Evolutionary conservation across 192 early-diverging fungal genomes (phyloP).

Genomic region (Funneliformis geosporum): DNA sequence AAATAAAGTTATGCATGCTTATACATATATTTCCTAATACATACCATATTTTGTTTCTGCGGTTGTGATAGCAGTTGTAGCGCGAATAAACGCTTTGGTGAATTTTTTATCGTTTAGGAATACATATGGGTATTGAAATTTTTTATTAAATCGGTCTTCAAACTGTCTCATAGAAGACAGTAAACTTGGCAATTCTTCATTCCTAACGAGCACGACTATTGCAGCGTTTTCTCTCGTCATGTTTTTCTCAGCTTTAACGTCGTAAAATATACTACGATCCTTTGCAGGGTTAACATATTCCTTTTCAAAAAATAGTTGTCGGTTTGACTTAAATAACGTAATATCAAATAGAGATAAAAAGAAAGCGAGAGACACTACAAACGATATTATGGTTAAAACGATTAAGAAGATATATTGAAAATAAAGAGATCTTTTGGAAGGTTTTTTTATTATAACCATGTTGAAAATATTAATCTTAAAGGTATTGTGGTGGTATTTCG

Average conservation of each 20-base stretch:
- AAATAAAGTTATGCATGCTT: not conserved
- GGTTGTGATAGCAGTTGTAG: conserved; percentile 43
- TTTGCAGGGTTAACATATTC: not conserved
- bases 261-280: not conserved
- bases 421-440: too few relatives aligned
- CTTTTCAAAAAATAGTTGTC: conserved; percentile 12
- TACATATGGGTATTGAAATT: conserved; percentile 80
- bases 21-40: not conserved
- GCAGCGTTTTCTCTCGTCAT: conserved; percentile 54
- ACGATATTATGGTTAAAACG: too few relatives aligned
- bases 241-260: not conserved
- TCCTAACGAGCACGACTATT: conserved; percentile 74
- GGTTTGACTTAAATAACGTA: not conserved
- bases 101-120: conserved; percentile 82
- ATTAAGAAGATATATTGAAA: too few relatives aligned
- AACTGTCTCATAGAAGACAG: conserved; percentile 66
- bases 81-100: conserved; percentile 65
- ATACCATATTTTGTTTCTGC: conserved; percentile 27
- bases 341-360: conserved; percentile 3
- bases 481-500: too few relatives aligned
- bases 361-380: not conserved
- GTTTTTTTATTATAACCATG: too few relatives aligned
- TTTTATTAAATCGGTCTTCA: conserved; percentile 72
- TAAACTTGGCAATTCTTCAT: conserved; percentile 67
- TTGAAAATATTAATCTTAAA: too few relatives aligned